Evolutionary conservation across 2,329 filamentous ascomycete genomes (phyloP), one percentile per base, ranked within the genome.

Genomic region (Fusarium sp.): DNA sequence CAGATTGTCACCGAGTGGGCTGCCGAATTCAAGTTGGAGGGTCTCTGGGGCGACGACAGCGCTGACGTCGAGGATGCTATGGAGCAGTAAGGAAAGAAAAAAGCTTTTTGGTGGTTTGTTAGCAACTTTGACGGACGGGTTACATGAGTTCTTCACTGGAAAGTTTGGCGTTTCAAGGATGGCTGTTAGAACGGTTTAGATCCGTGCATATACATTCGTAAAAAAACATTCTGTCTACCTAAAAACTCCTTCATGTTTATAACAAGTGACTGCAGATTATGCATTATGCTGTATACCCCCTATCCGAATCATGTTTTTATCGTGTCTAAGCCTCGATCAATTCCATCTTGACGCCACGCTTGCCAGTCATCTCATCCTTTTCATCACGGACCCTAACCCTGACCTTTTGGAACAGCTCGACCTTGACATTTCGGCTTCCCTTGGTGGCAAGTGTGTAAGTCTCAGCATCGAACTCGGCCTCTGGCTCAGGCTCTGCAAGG

Each of bases 291-390:
- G 49, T 66, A 46, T 50, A 37, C 41, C 41, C 53, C 50, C 21
- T 20, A 48, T 28, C 28, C 16, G 40, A 27, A 37, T 37, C 41
- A n/a, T 12, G 10, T 40, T 34, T 51, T 27, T 46, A 49, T 51
- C 21, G 21, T 20, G 25, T 61, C 32, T 69, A 73, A 32, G 76
- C 74, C 47, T 76, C 76, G 21, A 91, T 82, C 76, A 92, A 78
- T 80, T 90, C 89, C 85, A 96, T 87, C 85, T 90, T 93, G 23
- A 94, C 92, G 72, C 93, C 95, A 71, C 96, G 89, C 90, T 98
- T 99, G 59, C 96, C 96, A n/a, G 95, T 98, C 64, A 89, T 89
- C 82, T 97, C 93, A 80, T 99, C 96, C 84, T 94, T 93, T 77
- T 97, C 92, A 78, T 98, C 97, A 75, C 90, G 93, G 70, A 99